These are phyloP conservation scores for Pseudopithomyces maydicus DNA, from an alignment of 2,329 filamentous ascomycete genomes.

Conservation along the genomic window DNA sequence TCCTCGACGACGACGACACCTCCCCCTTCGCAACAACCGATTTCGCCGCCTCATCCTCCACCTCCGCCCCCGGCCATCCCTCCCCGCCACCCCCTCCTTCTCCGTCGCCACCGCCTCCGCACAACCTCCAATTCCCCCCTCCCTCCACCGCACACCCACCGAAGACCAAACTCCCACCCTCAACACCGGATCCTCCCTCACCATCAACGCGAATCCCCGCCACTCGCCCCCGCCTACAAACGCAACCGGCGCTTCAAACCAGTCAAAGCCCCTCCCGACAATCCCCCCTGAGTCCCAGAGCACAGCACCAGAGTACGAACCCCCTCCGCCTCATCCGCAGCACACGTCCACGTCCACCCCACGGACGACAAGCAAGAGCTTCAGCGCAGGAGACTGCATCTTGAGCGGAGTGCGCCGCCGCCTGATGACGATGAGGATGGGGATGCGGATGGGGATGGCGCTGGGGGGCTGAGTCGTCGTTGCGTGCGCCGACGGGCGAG, in stretches of 20 bases:
- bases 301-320: slow-evolving; percentile 32
- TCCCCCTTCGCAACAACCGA: slow-evolving; percentile 29
- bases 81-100: slow-evolving; percentile 35
- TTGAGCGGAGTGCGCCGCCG: slow-evolving; percentile 49
- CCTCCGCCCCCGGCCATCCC: slow-evolving; percentile 28
- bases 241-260: slow-evolving; percentile 13
- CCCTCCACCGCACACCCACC: slow-evolving; percentile 22
- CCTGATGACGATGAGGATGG: slow-evolving; percentile 29
- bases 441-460: no score
- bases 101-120: slow-evolving; percentile 20
- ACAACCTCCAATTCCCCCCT: slow-evolving; percentile 7
- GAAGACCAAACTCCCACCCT: slow-evolving; percentile 21
- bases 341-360: slow-evolving; percentile 39
- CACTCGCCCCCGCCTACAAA: slow-evolving; percentile 16
- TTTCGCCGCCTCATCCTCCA: slow-evolving; percentile 24
- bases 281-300: slow-evolving; percentile 24
- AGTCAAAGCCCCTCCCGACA: slow-evolving; percentile 25
- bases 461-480: no score
- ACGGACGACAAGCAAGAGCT: slow-evolving; percentile 81
- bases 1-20: slow-evolving; percentile 41
- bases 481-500: slow-evolving; percentile 14
- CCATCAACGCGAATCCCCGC: slow-evolving; percentile 22
- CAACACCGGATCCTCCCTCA: slow-evolving; percentile 29
- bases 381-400: slow-evolving; percentile 55
- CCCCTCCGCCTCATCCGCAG: slow-evolving; percentile 33